These are phyloP conservation scores for Conticribra weissflogii DNA, from an alignment of 108 stramenopile species.

Conservation along the genomic window DNA sequence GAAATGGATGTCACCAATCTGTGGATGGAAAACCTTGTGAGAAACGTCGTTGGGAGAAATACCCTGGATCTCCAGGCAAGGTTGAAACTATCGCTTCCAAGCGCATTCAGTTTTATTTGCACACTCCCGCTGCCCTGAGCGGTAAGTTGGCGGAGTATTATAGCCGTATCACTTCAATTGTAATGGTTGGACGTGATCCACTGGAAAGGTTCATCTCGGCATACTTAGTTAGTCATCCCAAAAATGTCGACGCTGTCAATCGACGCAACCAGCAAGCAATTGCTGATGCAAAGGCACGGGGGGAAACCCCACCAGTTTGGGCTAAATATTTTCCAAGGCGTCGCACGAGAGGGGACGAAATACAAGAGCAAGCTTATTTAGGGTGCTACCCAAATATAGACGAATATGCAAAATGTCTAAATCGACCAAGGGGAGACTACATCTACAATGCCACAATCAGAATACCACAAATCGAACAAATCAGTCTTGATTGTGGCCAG, in stretches of 20 bases:
- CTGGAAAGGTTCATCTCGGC: conserved; percentile 20
- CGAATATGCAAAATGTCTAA: conserved; percentile 9
- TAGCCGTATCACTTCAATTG: conserved; percentile 7
- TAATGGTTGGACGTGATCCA: conserved; percentile 22
- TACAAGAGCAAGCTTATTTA: conserved; percentile 1
- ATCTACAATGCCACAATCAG: conserved; percentile 2
- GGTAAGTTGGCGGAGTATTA: conserved; percentile 26
- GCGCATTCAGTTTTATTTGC: conserved; percentile 23
- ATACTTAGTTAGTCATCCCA: conserved; percentile 11
- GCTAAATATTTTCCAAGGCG: conserved; percentile 5
- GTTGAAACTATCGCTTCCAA: conserved; percentile 18
- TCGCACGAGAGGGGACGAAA: background rate
- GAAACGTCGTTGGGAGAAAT: conserved; percentile 7
- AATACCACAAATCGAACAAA: background rate
- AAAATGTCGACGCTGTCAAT: background rate
- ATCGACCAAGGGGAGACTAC: background rate
- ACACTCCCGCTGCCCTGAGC: conserved; percentile 6
- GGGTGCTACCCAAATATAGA: conserved; percentile 21
- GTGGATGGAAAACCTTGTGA: conserved; percentile 16
- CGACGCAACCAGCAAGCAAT: background rate
- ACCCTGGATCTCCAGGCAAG: background rate
- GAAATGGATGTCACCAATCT: conserved; percentile 53
- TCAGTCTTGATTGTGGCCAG: conserved; percentile 4
- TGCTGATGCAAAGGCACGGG: background rate
- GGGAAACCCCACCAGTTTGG: conserved; percentile 14